phyloP scores from a whole-genome alignment of 495 filamentous ascomycete species.

The Aspergillus nidulans region DNA sequence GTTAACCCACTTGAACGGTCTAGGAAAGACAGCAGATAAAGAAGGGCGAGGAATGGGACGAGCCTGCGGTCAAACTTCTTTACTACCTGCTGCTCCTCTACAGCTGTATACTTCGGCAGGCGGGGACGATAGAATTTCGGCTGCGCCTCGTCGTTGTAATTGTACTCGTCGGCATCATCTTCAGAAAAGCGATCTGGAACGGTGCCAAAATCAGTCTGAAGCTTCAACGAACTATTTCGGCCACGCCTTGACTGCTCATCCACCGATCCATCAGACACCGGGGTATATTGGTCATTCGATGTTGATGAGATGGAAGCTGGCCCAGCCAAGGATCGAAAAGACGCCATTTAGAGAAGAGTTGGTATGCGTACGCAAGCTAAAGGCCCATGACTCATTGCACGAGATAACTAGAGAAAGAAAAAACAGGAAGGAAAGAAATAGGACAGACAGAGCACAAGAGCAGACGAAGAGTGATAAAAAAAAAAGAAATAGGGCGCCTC shows the following conservation, averaged over 20 bases:
- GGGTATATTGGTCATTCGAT: slow-evolving; percentile 32
- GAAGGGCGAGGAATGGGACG: slow-evolving; percentile 71
- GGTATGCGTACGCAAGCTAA: background rate
- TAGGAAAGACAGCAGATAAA: slow-evolving; percentile 79
- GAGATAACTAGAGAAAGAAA: background rate
- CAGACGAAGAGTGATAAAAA: background rate
- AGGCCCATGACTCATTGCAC: background rate
- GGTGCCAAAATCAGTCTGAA: slow-evolving; percentile 36
- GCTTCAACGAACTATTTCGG: slow-evolving; percentile 19
- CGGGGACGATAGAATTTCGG: slow-evolving; percentile 14
- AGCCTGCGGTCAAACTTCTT: slow-evolving; percentile 69
- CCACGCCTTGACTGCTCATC: slow-evolving; percentile 25
- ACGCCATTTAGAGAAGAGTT: slow-evolving; percentile 20
- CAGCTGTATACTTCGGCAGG: slow-evolving; percentile 54
- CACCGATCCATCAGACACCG: slow-evolving; percentile 32
- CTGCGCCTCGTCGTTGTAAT: slow-evolving; percentile 29
- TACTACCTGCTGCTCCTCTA: slow-evolving; percentile 70
- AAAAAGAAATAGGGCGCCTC: background rate
- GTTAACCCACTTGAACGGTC: slow-evolving; percentile 66
- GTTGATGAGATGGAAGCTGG: slow-evolving; percentile 25
- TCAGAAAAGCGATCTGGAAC: slow-evolving; percentile 11
- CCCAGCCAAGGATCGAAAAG: slow-evolving; percentile 23
- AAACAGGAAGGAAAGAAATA: background rate
- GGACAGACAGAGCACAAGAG: background rate
- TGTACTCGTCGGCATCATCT: slow-evolving; percentile 26